These are phyloP conservation scores for Lophiostoma macrostomum DNA, from an alignment of 495 filamentous ascomycete genomes.

Conservation along the genomic window DNA sequence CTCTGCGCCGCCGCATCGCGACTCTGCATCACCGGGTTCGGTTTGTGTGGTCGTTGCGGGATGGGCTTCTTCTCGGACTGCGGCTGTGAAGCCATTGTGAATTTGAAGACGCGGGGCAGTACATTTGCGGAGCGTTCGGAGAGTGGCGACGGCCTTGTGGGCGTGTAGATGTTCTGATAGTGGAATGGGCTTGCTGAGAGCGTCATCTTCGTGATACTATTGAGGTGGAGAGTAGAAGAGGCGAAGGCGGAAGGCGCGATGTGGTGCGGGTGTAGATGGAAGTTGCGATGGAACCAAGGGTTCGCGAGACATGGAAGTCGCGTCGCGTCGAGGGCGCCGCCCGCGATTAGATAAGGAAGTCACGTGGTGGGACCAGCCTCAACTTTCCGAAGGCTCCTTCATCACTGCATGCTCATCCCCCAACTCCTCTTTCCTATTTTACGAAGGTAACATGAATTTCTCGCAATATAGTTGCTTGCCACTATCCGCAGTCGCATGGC, in stretches of 20 bases:
- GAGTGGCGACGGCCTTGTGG: slow-evolving; percentile 38
- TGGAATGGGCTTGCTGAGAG: slow-evolving; percentile 20
- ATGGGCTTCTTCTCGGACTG: slow-evolving; percentile 27
- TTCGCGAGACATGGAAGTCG: slow-evolving; percentile 10
- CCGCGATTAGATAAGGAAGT: too few relatives aligned
- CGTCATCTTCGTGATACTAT: slow-evolving; percentile 16
- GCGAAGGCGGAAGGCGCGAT: background rate
- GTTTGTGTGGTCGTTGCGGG: slow-evolving; percentile 39
- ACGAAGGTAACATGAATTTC: too few relatives aligned
- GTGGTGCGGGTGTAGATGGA: too few relatives aligned
- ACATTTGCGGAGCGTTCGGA: slow-evolving; percentile 41
- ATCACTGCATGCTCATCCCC: too few relatives aligned
- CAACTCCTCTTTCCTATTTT: too few relatives aligned
- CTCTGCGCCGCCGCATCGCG: slow-evolving; percentile 51
- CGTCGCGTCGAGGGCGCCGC: too few relatives aligned
- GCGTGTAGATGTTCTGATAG: slow-evolving; percentile 20
- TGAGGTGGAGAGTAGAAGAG: background rate
- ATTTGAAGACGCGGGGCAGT: slow-evolving; percentile 20
- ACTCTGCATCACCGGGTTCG: slow-evolving; percentile 36
- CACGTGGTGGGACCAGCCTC: too few relatives aligned
- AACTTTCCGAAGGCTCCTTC: too few relatives aligned
- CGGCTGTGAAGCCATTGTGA: slow-evolving; percentile 10
- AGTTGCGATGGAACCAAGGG: too few relatives aligned
- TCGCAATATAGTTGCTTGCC: too few relatives aligned
- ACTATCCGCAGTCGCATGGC: too few relatives aligned